A percentile compares a stretch with the other conserved stretches of the same genome.
Conservation (phyloP, 1,139 yeast species). For the Sugiyamaella novakii region DNA sequence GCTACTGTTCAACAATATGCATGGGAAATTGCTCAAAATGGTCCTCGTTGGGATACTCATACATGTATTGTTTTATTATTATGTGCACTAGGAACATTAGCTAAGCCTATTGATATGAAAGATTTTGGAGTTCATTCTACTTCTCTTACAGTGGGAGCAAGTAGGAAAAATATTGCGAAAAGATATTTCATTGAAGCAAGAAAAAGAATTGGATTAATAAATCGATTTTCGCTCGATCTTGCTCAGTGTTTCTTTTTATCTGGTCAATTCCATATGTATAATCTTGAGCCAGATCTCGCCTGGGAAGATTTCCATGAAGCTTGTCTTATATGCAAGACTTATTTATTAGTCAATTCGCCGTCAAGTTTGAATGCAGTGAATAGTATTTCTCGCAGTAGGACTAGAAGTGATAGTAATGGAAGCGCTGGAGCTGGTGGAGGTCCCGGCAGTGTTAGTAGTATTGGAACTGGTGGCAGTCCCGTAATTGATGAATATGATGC, state of each 20-base stretch:
- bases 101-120: conserved; percentile 24
- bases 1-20: conserved; percentile 25
- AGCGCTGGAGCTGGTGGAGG: conserved; percentile 3
- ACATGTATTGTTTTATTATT: conserved; percentile 25
- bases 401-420: conserved; percentile 17
- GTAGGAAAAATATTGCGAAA: conserved; percentile 22
- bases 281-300: conserved; percentile 26
- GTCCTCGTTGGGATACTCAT: conserved; percentile 26
- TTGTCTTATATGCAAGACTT: conserved; percentile 27
- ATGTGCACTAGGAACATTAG: conserved; percentile 27
- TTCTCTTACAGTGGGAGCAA: conserved; percentile 21
- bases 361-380: conserved; percentile 11
- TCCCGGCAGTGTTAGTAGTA: conserved; percentile 11
- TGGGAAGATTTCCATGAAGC: conserved; percentile 30
- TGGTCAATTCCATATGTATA: conserved; percentile 28
- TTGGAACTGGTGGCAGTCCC: conserved; percentile 16
- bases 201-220: conserved; percentile 26
- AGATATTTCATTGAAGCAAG: conserved; percentile 27
- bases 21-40: conserved; percentile 23
- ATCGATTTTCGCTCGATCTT: conserved; percentile 23
- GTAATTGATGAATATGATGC: conserved; percentile 9
- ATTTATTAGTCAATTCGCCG: conserved; percentile 21
- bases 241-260: conserved; percentile 28
- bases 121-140: conserved; percentile 23
- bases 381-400: conserved; percentile 14